Evolutionary conservation across 805 yeast genomes (phyloP).

Genomic region (Pichia pseudocactophila): DNA sequence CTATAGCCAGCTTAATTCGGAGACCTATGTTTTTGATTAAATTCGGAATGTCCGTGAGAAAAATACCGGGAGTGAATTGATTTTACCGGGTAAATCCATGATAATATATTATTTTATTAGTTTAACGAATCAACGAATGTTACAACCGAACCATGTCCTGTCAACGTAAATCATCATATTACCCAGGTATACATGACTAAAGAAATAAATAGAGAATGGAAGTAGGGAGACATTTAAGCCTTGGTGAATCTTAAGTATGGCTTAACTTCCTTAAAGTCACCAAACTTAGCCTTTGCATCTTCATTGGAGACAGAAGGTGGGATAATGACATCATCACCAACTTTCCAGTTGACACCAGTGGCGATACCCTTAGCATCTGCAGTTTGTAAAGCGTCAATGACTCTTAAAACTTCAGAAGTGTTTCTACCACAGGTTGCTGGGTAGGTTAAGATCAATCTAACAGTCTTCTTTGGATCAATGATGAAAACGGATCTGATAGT

Average conservation of each 20-base stretch:
- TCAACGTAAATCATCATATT: too few relatives aligned
- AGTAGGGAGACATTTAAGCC: slow-evolving; percentile 8
- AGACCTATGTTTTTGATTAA: too few relatives aligned
- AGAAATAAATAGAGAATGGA: background rate
- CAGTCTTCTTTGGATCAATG: slow-evolving; percentile 84
- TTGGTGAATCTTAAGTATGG: slow-evolving; percentile 76
- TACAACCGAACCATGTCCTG: too few relatives aligned
- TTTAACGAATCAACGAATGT: too few relatives aligned
- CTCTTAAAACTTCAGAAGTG: slow-evolving; percentile 87
- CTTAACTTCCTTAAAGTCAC: slow-evolving; percentile 76
- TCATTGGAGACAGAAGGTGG: slow-evolving; percentile 80
- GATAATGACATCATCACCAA: slow-evolving; percentile 85
- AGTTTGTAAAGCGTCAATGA: slow-evolving; percentile 71
- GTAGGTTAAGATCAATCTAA: slow-evolving; percentile 78
- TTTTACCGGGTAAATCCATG: too few relatives aligned
- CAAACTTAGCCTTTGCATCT: slow-evolving; percentile 74
- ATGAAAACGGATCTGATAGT: slow-evolving; percentile 90
- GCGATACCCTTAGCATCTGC: slow-evolving; percentile 49
- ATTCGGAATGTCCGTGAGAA: too few relatives aligned
- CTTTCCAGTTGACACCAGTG: slow-evolving; percentile 88
- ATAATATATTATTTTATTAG: too few relatives aligned
- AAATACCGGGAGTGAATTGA: too few relatives aligned
- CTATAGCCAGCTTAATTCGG: too few relatives aligned
- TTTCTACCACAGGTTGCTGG: slow-evolving; percentile 95
- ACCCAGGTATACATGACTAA: background rate